phyloP scores from a whole-genome alignment of 768 basidiomycete genomes.

The Termitomyces eurrhizus region DNA sequence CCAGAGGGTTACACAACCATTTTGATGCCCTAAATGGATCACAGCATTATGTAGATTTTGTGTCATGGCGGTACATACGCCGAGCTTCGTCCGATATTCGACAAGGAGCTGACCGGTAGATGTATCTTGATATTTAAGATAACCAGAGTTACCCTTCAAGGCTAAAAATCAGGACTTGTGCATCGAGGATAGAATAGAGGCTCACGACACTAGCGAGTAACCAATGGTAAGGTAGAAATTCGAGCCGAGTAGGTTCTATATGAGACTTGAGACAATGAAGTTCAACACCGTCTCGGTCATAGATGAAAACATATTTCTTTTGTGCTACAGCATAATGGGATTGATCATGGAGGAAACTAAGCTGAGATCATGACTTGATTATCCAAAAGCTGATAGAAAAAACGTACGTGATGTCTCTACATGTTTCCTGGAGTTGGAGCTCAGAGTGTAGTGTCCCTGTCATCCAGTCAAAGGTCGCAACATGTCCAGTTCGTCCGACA shows the following conservation, averaged over 20 bases:
- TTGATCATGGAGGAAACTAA: constrained; percentile 88
- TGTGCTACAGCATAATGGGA: constrained; percentile 94
- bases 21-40: constrained; percentile 91
- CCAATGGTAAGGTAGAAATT: constrained; percentile 96
- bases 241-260: constrained; percentile 85
- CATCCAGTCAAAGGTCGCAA: constrained; percentile 93
- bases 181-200: constrained; percentile 12
- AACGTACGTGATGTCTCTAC: constrained; percentile 88
- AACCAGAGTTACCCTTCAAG: constrained; percentile 77
- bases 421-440: constrained; percentile 85
- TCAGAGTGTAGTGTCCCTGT: constrained; percentile 83
- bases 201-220: constrained; percentile 80
- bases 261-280: constrained; percentile 81
- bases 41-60: constrained; percentile 94
- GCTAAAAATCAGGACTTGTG: background rate
- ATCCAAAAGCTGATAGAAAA: background rate
- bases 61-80: constrained; percentile 78
- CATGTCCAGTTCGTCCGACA: constrained; percentile 78
- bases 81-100: constrained; percentile 88
- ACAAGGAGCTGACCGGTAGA: constrained; percentile 86
- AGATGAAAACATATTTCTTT: constrained; percentile 94
- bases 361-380: background rate
- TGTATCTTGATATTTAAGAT: constrained; percentile 95
- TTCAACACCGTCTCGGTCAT: constrained; percentile 92
- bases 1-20: constrained; percentile 95